Evolutionary conservation across 2,329 filamentous ascomycete genomes (phyloP).

Genomic region (Penicillium brevicompactum): DNA sequence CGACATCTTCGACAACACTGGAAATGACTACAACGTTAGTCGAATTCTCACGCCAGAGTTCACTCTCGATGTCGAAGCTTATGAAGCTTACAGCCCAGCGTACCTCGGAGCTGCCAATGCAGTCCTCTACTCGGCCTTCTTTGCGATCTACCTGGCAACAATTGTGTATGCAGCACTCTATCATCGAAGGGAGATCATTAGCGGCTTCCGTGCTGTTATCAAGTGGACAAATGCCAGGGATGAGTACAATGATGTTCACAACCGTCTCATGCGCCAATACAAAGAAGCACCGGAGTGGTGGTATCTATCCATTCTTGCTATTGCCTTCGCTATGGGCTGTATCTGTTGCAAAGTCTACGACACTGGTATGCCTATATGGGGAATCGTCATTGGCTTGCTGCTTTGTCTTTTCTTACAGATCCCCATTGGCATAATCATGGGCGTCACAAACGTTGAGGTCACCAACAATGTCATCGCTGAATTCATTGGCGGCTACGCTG

Average conservation of each 20-base stretch:
- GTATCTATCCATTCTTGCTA: slow-evolving; percentile 50
- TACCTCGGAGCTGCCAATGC: slow-evolving; percentile 55
- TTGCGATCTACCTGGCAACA: slow-evolving; percentile 57
- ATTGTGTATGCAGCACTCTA: slow-evolving; percentile 56
- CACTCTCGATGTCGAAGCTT: slow-evolving; percentile 51
- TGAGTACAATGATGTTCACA: slow-evolving; percentile 49
- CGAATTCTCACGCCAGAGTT: slow-evolving; percentile 43
- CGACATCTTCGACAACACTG: slow-evolving; percentile 11
- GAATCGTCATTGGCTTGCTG: slow-evolving; percentile 55
- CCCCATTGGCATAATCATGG: slow-evolving; percentile 24
- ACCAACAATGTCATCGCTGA: slow-evolving; percentile 59
- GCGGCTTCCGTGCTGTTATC: slow-evolving; percentile 53
- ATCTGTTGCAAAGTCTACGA: slow-evolving; percentile 55
- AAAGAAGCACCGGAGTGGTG: slow-evolving; percentile 58
- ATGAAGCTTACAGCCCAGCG: slow-evolving; percentile 55
- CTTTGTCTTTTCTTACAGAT: slow-evolving; percentile 56
- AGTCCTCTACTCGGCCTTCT: slow-evolving; percentile 59
- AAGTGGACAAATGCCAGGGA: slow-evolving; percentile 34
- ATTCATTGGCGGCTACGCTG: slow-evolving; percentile 56
- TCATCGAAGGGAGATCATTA: slow-evolving; percentile 54
- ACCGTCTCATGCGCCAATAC: slow-evolving; percentile 52
- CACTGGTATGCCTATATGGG: slow-evolving; percentile 48
- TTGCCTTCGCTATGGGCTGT: slow-evolving; percentile 51
- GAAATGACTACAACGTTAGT: slow-evolving; percentile 7
- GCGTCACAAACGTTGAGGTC: slow-evolving; percentile 55